Evolutionary conservation across 495 filamentous ascomycete genomes (phyloP).

Genomic region (Tuber magnatum): DNA sequence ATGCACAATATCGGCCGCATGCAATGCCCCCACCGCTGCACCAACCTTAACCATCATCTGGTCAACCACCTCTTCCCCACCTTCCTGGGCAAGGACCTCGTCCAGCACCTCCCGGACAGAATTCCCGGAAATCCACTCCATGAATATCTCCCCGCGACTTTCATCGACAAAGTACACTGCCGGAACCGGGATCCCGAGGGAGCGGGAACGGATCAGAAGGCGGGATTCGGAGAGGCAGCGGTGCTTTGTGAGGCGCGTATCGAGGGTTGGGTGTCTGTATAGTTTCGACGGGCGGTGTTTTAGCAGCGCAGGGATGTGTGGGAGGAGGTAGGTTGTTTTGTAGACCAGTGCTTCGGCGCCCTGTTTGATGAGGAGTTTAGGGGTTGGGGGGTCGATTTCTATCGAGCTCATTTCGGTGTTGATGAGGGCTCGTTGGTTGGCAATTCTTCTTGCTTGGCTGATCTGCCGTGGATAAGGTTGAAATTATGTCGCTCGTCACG

Average conservation of each 20-base stretch:
- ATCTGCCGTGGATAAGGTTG: background rate
- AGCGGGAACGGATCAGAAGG: conserved; percentile 46
- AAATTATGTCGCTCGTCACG: background rate
- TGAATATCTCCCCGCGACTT: conserved; percentile 64
- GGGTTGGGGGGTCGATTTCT: conserved; percentile 9
- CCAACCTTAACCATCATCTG: conserved; percentile 65
- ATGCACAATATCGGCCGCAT: conserved; percentile 76
- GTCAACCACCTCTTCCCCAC: conserved; percentile 44
- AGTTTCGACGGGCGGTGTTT: conserved; percentile 91
- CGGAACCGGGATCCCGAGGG: conserved; percentile 35
- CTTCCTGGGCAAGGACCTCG: conserved; percentile 51
- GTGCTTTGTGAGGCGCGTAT: conserved; percentile 75
- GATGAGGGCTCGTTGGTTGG: background rate
- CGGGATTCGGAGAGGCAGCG: conserved; percentile 82
- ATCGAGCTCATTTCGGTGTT: background rate
- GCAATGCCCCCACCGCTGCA: conserved; percentile 65
- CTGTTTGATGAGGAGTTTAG: conserved; percentile 61
- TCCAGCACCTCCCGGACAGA: conserved; percentile 63
- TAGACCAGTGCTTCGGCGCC: conserved; percentile 94
- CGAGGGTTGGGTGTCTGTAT: conserved; percentile 87
- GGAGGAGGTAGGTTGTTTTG: conserved; percentile 69
- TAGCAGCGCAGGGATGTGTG: conserved; percentile 64
- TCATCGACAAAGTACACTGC: conserved; percentile 42
- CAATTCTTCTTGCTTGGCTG: background rate
- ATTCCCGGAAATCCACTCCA: conserved; percentile 82